Evolutionary conservation across 179 eudicot species (phyloP), one percentile per base, ranked within the genome.

Genomic region (Monotropa hypopitys): DNA sequence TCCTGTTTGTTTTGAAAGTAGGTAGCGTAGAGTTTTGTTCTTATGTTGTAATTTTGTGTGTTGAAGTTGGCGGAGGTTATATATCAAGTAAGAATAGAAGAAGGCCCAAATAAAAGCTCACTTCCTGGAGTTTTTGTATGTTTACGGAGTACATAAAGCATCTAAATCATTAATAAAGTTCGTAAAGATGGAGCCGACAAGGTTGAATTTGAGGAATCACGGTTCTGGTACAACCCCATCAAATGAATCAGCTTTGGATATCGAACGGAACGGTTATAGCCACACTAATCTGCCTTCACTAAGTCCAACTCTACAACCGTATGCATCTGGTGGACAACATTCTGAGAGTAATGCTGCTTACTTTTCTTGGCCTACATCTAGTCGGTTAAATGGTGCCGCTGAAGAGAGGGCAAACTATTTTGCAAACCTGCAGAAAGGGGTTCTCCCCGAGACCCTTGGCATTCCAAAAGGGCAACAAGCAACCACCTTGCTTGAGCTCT

Each of bases 311-410:
- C 89, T 94, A 75, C 97, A 91, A 73, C 90, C 90, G 4, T 89
- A 84, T 85, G 86, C 94, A 45, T 92, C 97, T n/a, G 92, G 88
- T 61, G 98, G 93, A 40, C 98, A 94, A 77, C 98, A 92, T 83
- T 82, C 89, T 38, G 97, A 92, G 83, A 86, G 92, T 80, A 94
- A 85, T 79, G 91, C 97, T 67, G 90, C 98, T 32, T 92, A 91
- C 82, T 94, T 94, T 76, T 94, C 97, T 6, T 94, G 98, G 98
- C 98, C 98, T 21, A 87, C 95, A 63, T 90, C 92, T 7, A 89
- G 93, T 77, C 85, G 98, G 46, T 78, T 88, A 67, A 90, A 86
- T 75, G 97, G 89, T 83, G 96, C 97, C 80, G 97, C 98, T 43
- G 97, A 91, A 81, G 98, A 91, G 82, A 87, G 98, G 81, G 90